Evolutionary conservation across 305 asterid species (phyloP).

Genomic region (Fraxinus platypoda): DNA sequence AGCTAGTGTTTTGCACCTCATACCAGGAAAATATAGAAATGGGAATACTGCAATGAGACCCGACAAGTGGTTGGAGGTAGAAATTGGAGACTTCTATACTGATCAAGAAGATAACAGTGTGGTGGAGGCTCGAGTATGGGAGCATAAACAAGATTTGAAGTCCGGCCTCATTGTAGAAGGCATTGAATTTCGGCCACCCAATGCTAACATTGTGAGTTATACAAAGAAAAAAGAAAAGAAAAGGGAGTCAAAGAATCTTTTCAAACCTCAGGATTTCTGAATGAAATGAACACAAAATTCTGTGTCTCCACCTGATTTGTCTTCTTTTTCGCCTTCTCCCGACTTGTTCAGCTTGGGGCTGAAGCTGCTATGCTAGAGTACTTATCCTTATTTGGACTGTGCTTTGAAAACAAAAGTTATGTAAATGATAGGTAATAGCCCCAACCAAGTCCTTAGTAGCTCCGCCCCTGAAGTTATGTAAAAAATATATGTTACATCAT

Average conservation of each 20-base stretch:
- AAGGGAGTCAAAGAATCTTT: neutral
- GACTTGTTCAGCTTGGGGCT: too few species aligned
- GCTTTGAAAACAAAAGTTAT: too few species aligned
- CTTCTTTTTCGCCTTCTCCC: too few species aligned
- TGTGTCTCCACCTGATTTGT: too few species aligned
- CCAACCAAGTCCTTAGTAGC: too few species aligned
- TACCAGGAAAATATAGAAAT: neutral
- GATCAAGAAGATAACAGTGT: constrained; percentile 22
- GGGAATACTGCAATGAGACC: neutral
- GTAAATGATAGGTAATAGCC: too few species aligned
- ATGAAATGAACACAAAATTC: neutral
- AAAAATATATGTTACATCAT: too few species aligned
- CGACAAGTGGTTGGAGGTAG: constrained; percentile 40
- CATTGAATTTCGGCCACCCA: constrained; percentile 13
- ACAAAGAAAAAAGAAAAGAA: neutral
- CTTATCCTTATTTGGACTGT: too few species aligned
- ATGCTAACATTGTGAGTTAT: neutral
- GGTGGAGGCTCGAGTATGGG: constrained; percentile 28
- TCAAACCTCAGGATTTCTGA: neutral
- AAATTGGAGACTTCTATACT: constrained; percentile 13
- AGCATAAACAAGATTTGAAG: neutral
- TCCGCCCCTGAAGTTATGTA: too few species aligned
- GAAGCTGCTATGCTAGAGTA: too few species aligned
- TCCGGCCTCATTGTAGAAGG: constrained; percentile 18
- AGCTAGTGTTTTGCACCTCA: constrained; percentile 3